Conservation (phyloP, 805 yeast genomes). For the Candida tibetensis region DNA sequence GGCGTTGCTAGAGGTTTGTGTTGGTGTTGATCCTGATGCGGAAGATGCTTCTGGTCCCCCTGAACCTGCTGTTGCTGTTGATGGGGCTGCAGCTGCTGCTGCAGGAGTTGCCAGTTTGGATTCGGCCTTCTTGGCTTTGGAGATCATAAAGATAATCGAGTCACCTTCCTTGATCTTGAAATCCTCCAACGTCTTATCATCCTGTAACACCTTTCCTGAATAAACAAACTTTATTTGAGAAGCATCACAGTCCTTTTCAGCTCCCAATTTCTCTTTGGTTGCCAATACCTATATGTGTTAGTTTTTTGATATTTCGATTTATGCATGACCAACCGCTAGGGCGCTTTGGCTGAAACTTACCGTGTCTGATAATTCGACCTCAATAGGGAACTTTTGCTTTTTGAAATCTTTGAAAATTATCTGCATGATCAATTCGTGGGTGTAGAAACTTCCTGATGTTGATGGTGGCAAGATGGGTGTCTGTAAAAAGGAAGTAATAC, state of each 20-base stretch:
- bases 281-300: constrained; percentile 44
- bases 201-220: constrained; percentile 86
- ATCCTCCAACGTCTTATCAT: constrained; percentile 68
- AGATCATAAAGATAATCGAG: constrained; percentile 88
- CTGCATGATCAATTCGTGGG: constrained; percentile 49
- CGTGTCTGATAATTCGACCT: constrained; percentile 65
- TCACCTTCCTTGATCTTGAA: constrained; percentile 81
- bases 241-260: constrained; percentile 63
- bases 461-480: background rate
- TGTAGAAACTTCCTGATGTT: background rate
- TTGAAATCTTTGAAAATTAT: constrained; percentile 87
- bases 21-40: constrained; percentile 15
- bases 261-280: constrained; percentile 73
- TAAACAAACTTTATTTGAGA: constrained; percentile 84
- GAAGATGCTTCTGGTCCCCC: constrained; percentile 14
- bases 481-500: background rate
- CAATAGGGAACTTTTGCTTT: constrained; percentile 81
- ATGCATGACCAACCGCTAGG: too few relatives aligned
- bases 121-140: constrained; percentile 38
- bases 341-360: too few relatives aligned
- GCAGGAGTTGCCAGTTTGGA: constrained; percentile 25
- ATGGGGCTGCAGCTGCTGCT: constrained; percentile 24
- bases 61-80: constrained; percentile 16
- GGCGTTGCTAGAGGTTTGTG: constrained; percentile 21
- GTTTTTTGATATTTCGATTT: constrained; percentile 2